A percentile compares a stretch with the other conserved stretches of the same genome.
These are phyloP conservation scores for Ehretia macrophylla DNA, from an alignment of 257 asterid species.

Conservation along the genomic window DNA sequence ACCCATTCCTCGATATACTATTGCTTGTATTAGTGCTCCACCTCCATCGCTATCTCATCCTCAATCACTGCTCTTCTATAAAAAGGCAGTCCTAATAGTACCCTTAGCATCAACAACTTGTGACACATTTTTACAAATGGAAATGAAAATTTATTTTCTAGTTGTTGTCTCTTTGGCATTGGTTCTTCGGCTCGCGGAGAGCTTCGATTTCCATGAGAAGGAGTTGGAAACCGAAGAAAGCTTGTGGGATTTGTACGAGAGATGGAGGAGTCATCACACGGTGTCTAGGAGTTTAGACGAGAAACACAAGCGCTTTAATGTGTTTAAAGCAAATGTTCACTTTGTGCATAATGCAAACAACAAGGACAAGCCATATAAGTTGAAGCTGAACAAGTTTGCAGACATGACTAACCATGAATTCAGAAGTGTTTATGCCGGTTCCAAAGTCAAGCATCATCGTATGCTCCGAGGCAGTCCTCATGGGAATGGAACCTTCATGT, in stretches of 20 bases:
- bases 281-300: conserved; percentile 60
- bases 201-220: conserved; percentile 67
- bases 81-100: conserved; percentile 25
- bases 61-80: conserved; percentile 42
- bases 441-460: conserved; percentile 62
- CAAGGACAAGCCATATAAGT: conserved; percentile 69
- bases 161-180: conserved; percentile 39
- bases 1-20: not conserved
- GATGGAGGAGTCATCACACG: conserved; percentile 90
- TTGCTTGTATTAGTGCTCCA: conserved; percentile 8
- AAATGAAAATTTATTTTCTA: conserved; percentile 29
- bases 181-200: conserved; percentile 28
- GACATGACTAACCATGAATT: conserved; percentile 93
- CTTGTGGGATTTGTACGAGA: conserved; percentile 71
- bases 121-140: not conserved
- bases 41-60: not conserved
- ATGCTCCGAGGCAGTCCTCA: conserved; percentile 40
- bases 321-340: conserved; percentile 65
- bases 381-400: conserved; percentile 77
- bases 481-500: conserved; percentile 48
- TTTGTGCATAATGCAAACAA: conserved; percentile 58
- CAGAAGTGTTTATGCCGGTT: conserved; percentile 49
- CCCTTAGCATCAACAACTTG: conserved; percentile 10
- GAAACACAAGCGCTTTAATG: conserved; percentile 64
- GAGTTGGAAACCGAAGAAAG: conserved; percentile 75